Conservation (phyloP, 2,329 filamentous ascomycete species). For the Moelleriella libera region DNA sequence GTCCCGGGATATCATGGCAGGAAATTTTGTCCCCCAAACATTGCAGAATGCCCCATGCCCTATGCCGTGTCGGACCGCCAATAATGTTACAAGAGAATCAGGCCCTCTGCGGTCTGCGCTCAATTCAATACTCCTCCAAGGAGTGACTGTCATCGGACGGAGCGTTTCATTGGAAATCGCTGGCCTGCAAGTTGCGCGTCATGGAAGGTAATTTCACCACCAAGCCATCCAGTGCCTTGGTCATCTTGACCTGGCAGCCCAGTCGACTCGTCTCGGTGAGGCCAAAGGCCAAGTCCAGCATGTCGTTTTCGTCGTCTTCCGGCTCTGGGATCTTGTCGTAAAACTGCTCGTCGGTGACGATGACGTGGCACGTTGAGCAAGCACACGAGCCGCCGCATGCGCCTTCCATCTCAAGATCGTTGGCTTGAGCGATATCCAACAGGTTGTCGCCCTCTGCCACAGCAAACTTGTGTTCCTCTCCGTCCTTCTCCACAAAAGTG, state of each 20-base stretch:
- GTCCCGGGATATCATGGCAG: conserved; percentile 1
- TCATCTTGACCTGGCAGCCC: conserved; percentile 88
- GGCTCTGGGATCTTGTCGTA: conserved; percentile 70
- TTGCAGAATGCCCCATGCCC: neutral
- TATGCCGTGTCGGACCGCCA: no score
- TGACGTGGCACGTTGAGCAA: conserved; percentile 86
- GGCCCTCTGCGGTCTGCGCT: no score
- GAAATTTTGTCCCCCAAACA: neutral
- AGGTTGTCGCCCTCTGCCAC: conserved; percentile 84
- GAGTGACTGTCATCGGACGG: no score
- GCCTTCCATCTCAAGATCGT: conserved; percentile 97
- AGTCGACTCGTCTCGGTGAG: conserved; percentile 72
- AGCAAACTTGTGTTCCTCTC: conserved; percentile 57
- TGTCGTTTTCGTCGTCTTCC: conserved; percentile 74
- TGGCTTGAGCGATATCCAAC: conserved; percentile 83
- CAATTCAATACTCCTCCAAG: no score
- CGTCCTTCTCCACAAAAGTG: conserved; percentile 90
- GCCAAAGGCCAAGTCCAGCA: conserved; percentile 83
- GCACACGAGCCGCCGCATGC: conserved; percentile 91
- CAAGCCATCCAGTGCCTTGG: conserved; percentile 74
- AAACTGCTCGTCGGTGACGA: conserved; percentile 58
- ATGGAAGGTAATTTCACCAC: conserved; percentile 77
- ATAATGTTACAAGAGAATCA: no score
- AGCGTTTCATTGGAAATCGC: conserved; percentile 52
- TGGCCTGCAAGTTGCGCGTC: conserved; percentile 92